These are phyloP conservation scores for Rostrohypoxylon terebratum DNA, from an alignment of 495 filamentous ascomycete species.

Conservation along the genomic window DNA sequence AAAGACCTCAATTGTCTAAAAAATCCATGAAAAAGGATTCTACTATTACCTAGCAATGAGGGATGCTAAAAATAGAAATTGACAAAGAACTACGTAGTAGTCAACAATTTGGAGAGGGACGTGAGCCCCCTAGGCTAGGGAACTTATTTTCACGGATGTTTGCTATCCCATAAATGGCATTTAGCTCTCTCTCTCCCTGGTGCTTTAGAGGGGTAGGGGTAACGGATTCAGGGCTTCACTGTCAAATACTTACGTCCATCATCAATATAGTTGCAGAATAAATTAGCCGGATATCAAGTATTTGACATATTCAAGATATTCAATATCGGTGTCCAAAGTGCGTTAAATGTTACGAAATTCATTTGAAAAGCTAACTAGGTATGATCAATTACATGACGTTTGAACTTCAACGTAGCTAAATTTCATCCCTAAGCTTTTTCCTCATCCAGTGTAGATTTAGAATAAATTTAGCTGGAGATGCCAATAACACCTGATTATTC, in stretches of 20 bases:
- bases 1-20: background rate
- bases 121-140: background rate
- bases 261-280: background rate
- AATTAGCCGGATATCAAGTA: background rate
- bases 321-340: background rate
- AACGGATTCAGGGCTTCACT: background rate
- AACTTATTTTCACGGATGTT: background rate
- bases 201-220: conserved; percentile 4
- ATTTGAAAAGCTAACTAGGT: conserved; percentile 28
- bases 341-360: background rate
- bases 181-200: background rate
- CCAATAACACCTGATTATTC: conserved; percentile 81
- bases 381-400: conserved; percentile 22
- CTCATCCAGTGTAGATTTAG: conserved; percentile 48
- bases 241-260: background rate
- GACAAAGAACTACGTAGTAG: background rate
- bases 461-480: conserved; percentile 69
- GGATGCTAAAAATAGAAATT: conserved; percentile 5
- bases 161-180: conserved; percentile 31
- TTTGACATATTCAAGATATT: background rate
- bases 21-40: background rate
- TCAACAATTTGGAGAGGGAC: conserved; percentile 1
- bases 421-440: conserved; percentile 12
- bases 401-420: conserved; percentile 21
- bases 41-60: conserved; percentile 10